These are phyloP conservation scores for Gossypium laxum DNA, from an alignment of 441 rosid genomes.

Conservation along the genomic window DNA sequence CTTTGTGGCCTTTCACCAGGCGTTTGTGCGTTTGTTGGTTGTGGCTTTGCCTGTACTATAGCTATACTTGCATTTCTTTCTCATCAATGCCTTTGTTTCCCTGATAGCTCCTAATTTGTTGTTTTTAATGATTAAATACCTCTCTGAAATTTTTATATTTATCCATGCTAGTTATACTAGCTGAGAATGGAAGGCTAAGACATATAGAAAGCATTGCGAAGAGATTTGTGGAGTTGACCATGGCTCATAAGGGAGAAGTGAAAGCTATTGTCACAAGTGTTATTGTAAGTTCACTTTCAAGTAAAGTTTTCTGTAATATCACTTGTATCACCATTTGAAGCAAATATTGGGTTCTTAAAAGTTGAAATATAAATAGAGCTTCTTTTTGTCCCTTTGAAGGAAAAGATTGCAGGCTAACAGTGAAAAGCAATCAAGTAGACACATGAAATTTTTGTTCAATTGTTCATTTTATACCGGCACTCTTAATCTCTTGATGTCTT, in stretches of 20 bases:
- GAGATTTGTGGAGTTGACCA: slow-evolving; percentile 59
- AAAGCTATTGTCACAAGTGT: slow-evolving; percentile 67
- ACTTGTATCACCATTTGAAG: background rate
- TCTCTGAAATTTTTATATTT: background rate
- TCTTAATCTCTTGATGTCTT: background rate
- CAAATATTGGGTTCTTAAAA: background rate
- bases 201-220: slow-evolving; percentile 44
- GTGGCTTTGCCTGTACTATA: background rate
- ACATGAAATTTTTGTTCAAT: background rate
- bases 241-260: slow-evolving; percentile 76
- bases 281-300: slow-evolving; percentile 43
- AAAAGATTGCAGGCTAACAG: background rate
- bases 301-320: background rate
- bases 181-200: slow-evolving; percentile 71
- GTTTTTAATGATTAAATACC: background rate
- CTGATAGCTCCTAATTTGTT: background rate
- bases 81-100: background rate
- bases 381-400: background rate
- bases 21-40: background rate
- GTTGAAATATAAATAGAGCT: background rate
- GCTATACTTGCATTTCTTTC: background rate
- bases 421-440: background rate
- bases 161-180: slow-evolving; percentile 41
- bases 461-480: background rate
- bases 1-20: background rate